Evolutionary conservation across 768 basidiomycete species (phyloP).

Genomic region (Russula lepida): DNA sequence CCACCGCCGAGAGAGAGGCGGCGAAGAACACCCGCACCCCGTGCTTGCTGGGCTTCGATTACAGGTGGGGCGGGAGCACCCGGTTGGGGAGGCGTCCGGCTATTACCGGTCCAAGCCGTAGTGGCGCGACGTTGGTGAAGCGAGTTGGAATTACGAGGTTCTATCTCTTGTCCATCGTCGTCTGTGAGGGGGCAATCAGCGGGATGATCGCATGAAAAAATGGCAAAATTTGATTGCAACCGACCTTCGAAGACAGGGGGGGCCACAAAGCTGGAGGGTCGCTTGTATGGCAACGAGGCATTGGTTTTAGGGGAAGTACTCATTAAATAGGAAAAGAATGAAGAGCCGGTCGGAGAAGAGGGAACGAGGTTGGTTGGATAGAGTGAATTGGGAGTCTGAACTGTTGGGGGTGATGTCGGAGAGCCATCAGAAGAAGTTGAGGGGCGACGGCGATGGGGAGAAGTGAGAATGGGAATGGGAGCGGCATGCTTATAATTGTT

Average conservation of each 20-base stretch:
- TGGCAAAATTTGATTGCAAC: background rate
- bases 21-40: constrained; percentile 63
- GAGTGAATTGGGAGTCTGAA: constrained; percentile 15
- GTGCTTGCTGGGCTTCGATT: constrained; percentile 42
- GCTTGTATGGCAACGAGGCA: constrained; percentile 13
- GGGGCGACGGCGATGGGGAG: constrained; percentile 13
- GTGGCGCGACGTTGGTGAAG: constrained; percentile 47
- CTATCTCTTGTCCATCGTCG: constrained; percentile 15
- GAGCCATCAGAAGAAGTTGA: constrained; percentile 18
- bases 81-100: constrained; percentile 41
- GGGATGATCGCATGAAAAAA: background rate
- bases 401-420: constrained; percentile 7
- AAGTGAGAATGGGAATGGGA: constrained; percentile 18
- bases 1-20: constrained; percentile 63
- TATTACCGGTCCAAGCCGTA: constrained; percentile 37
- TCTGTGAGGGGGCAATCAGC: constrained; percentile 3
- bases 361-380: constrained; percentile 7
- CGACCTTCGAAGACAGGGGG: constrained; percentile 21
- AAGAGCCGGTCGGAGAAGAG: constrained; percentile 18
- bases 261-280: constrained; percentile 5
- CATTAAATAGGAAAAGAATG: constrained; percentile 20
- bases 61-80: constrained; percentile 24
- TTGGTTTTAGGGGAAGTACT: constrained; percentile 11
- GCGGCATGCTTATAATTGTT: constrained; percentile 4
- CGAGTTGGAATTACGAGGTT: background rate